These are phyloP conservation scores for Cytospora schulzeri DNA, from an alignment of 2,329 filamentous ascomycete genomes.

Conservation along the genomic window DNA sequence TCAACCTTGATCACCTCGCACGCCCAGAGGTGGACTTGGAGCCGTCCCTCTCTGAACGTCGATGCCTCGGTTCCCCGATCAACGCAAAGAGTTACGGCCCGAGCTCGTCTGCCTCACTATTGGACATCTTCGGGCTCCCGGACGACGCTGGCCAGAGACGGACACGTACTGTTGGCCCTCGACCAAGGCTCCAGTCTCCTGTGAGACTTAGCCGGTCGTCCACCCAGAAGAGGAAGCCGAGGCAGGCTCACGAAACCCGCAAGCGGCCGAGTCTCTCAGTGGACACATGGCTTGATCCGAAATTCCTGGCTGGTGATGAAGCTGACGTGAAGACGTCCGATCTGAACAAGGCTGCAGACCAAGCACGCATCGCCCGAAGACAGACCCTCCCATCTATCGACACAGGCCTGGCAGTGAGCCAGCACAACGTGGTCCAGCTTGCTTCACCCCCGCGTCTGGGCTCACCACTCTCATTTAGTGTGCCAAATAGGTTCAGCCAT, in stretches of 20 bases:
- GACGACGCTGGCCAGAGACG: constrained; percentile 43
- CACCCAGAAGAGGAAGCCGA: constrained; percentile 58
- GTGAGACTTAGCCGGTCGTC: constrained; percentile 55
- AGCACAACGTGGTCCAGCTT: constrained; percentile 36
- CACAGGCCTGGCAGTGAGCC: constrained; percentile 19
- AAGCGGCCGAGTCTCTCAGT: constrained; percentile 58
- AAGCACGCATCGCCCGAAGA: constrained; percentile 18
- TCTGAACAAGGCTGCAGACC: constrained; percentile 25
- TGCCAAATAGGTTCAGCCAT: constrained; percentile 59
- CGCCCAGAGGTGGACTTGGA: constrained; percentile 31
- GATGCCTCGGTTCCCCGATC: constrained; percentile 58
- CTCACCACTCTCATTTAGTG: constrained; percentile 63
- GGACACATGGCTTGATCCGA: constrained; percentile 56
- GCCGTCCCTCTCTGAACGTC: constrained; percentile 37
- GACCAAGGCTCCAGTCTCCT: constrained; percentile 55
- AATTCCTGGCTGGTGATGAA: constrained; percentile 31
- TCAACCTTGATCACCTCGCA: constrained; percentile 28
- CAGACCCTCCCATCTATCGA: constrained; percentile 21
- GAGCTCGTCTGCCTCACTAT: constrained; percentile 56
- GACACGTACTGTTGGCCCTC: constrained; percentile 52
- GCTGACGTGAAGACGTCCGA: constrained; percentile 36
- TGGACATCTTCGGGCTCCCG: constrained; percentile 42
- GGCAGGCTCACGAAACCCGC: constrained; percentile 52
- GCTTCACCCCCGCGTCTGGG: constrained; percentile 53
- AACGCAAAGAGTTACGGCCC: constrained; percentile 62